Percentiles rank a stretch among this genome's conserved stretches.
Conservation (phyloP, 345 rosid genomes). For the Fremontodendron californicum region DNA sequence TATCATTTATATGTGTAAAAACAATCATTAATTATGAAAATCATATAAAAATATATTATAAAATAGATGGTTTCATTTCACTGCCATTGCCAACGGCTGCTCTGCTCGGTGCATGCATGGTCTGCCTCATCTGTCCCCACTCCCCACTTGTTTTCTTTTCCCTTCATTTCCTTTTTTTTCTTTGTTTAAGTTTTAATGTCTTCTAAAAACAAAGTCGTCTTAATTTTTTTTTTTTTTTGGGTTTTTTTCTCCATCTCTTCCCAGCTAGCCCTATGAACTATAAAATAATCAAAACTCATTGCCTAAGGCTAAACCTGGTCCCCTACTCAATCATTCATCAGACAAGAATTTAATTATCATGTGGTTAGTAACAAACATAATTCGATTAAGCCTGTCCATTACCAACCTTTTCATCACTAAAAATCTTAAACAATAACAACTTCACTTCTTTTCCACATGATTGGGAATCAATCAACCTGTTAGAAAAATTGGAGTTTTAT, state of each 20-base stretch:
- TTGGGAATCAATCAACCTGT: not conserved
- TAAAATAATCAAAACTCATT: too few relatives aligned
- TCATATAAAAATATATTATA: not conserved
- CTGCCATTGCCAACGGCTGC: not conserved
- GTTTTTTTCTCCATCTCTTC: not conserved
- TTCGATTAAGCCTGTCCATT: constrained; percentile 13
- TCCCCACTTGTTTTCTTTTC: not conserved
- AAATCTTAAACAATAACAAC: not conserved
- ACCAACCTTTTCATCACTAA: constrained; percentile 2
- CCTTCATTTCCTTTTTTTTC: not conserved
- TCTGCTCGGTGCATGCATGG: not conserved
- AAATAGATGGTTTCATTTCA: too few relatives aligned
- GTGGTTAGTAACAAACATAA: not conserved
- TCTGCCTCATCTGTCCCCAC: not conserved
- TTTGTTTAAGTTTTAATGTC: not conserved
- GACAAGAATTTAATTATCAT: constrained; percentile 15
- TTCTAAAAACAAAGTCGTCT: not conserved
- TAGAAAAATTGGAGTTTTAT: not conserved
- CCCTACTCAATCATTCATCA: too few relatives aligned
- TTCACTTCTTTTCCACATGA: not conserved
- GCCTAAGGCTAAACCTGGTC: too few relatives aligned
- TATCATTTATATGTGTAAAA: too few relatives aligned
- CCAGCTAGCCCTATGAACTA: too few relatives aligned
- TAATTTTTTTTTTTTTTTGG: not conserved
- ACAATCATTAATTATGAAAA: too few relatives aligned